Evolutionary conservation across 257 asterid genomes (phyloP).

Genomic region (Lycium barbarum): DNA sequence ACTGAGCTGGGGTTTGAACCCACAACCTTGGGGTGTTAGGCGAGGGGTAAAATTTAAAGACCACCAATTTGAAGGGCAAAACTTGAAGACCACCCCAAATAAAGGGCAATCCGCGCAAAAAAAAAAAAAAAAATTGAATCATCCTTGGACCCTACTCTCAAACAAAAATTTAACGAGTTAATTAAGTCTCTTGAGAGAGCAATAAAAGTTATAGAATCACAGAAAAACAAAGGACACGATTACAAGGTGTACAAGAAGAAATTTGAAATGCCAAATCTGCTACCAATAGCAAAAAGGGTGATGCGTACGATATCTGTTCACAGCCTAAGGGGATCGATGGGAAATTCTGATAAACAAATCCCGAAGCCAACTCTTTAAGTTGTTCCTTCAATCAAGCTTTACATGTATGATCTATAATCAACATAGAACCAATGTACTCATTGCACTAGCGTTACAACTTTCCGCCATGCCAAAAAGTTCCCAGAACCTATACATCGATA

Average conservation of each 20-base stretch:
- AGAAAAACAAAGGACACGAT: neutral
- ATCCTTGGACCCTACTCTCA: no score
- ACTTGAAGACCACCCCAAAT: no score
- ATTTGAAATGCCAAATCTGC: neutral
- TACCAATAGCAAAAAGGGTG: neutral
- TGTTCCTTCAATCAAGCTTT: neutral
- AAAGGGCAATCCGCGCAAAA: no score
- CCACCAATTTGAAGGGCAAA: no score
- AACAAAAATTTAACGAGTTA: no score
- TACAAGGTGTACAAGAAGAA: neutral
- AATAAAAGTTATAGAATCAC: neutral
- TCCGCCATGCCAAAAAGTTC: neutral
- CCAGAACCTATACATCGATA: neutral
- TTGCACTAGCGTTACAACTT: constrained; percentile 7
- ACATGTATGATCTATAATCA: constrained; percentile 18
- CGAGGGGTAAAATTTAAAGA: no score
- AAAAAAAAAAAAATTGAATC: no score
- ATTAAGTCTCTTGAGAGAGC: no score
- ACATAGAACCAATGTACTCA: neutral
- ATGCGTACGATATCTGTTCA: neutral
- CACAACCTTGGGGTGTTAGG: no score
- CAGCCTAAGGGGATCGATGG: neutral
- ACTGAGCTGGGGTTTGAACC: no score
- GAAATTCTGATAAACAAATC: constrained; percentile 6
- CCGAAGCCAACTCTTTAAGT: neutral